phyloP scores from a whole-genome alignment of 2,329 filamentous ascomycete species.

The Eutypella sp. region DNA sequence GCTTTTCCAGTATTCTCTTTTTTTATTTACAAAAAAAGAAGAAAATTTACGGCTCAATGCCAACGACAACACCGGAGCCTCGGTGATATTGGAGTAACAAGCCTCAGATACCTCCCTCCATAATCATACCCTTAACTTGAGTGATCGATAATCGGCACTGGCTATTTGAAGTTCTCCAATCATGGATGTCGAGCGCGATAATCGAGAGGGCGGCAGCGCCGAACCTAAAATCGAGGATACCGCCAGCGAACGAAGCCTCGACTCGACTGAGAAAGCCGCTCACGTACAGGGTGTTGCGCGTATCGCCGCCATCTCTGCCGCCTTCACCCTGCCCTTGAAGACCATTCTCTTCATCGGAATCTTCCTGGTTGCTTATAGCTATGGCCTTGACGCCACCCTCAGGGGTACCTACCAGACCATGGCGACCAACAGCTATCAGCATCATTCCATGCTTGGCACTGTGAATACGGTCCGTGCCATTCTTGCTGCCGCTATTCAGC shows the following conservation, averaged over 20 bases:
- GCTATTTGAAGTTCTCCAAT: no score
- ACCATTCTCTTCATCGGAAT: constrained; percentile 49
- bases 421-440: constrained; percentile 45
- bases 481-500: constrained; percentile 54
- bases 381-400: constrained; percentile 51
- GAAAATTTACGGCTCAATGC: no score
- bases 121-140: no score
- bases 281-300: constrained; percentile 43
- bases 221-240: neutral
- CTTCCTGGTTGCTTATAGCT: constrained; percentile 57
- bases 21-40: no score
- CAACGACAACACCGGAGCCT: no score
- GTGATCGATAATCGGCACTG: no score
- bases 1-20: no score
- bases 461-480: constrained; percentile 55
- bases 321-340: constrained; percentile 42
- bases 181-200: neutral
- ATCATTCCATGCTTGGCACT: constrained; percentile 53
- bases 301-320: constrained; percentile 43
- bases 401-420: constrained; percentile 49
- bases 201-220: neutral
- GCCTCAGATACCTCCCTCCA: no score
- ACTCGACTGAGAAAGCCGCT: constrained; percentile 4
- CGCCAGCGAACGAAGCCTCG: neutral
- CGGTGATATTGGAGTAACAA: no score